Evolutionary conservation across 2,329 filamentous ascomycete species (phyloP).

Genomic region (Plectosphaerella plurivora): DNA sequence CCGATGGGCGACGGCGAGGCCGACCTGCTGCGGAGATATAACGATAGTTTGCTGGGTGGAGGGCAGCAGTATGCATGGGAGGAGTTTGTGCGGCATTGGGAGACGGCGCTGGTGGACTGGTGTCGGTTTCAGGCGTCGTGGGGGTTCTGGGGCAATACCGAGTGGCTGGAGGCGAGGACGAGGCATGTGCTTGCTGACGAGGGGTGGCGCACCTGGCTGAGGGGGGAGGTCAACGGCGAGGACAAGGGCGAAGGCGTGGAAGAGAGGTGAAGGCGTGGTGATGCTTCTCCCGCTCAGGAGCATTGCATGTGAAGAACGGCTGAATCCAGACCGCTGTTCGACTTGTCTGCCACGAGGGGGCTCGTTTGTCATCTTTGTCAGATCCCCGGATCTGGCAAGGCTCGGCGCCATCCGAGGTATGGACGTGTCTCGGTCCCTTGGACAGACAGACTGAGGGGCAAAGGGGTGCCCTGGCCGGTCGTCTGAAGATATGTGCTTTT

Average conservation of each 20-base stretch:
- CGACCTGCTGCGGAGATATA: constrained; percentile 47
- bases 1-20: constrained; percentile 47
- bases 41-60: constrained; percentile 24
- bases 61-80: constrained; percentile 45
- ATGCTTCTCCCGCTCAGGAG: neutral
- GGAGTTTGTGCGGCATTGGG: constrained; percentile 56
- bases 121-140: constrained; percentile 56
- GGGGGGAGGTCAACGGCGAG: constrained; percentile 9
- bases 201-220: constrained; percentile 41
- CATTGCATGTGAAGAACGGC: no score
- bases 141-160: constrained; percentile 58
- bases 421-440: no score
- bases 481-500: no score
- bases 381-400: no score
- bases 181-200: constrained; percentile 41
- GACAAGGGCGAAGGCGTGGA: no score
- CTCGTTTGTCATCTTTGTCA: neutral
- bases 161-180: constrained; percentile 52
- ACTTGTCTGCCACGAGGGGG: no score
- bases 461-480: no score
- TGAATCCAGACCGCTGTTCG: neutral
- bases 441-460: no score
- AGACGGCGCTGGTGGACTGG: constrained; percentile 65
- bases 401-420: neutral
- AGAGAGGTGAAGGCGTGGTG: neutral